phyloP scores from a whole-genome alignment of 2,329 filamentous ascomycete genomes.

The Penicillium glabrum region DNA sequence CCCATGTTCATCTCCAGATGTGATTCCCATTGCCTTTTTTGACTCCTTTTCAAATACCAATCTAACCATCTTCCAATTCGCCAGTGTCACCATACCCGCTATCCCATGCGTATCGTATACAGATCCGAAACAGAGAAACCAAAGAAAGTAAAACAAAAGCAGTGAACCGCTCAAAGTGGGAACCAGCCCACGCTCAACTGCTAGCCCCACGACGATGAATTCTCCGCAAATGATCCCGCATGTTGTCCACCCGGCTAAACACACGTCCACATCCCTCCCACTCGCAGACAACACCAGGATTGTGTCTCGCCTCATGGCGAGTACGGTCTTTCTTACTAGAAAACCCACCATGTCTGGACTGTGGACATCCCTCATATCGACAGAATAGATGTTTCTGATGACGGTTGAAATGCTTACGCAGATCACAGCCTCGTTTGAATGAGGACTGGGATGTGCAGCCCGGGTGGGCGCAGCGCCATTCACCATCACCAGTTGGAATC shows the following conservation, averaged over 20 bases:
- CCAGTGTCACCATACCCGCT: slow-evolving; percentile 8
- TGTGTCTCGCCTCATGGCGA: slow-evolving; percentile 63
- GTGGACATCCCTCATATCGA: slow-evolving; percentile 58
- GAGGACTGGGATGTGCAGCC: slow-evolving; percentile 59
- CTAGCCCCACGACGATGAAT: slow-evolving; percentile 36
- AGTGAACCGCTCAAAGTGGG: background rate
- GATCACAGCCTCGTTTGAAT: slow-evolving; percentile 61
- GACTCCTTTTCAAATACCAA: background rate
- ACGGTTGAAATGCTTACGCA: slow-evolving; percentile 63
- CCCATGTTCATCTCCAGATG: too few species aligned
- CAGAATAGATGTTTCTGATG: slow-evolving; percentile 64
- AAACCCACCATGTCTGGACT: slow-evolving; percentile 58
- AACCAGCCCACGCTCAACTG: background rate
- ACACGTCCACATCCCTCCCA: slow-evolving; percentile 58
- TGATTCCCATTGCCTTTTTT: background rate
- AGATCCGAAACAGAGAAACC: background rate
- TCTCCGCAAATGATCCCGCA: slow-evolving; percentile 52
- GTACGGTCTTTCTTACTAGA: slow-evolving; percentile 64
- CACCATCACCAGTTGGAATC: slow-evolving; percentile 33
- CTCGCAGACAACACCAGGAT: slow-evolving; percentile 59
- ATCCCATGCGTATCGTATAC: slow-evolving; percentile 4
- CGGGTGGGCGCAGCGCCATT: slow-evolving; percentile 60
- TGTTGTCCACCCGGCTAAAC: slow-evolving; percentile 63
- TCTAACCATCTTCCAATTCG: slow-evolving; percentile 8
- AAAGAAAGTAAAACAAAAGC: background rate